Evolutionary conservation across 2,329 filamentous ascomycete genomes (phyloP).

Genomic region (Epicoccum nigrum): DNA sequence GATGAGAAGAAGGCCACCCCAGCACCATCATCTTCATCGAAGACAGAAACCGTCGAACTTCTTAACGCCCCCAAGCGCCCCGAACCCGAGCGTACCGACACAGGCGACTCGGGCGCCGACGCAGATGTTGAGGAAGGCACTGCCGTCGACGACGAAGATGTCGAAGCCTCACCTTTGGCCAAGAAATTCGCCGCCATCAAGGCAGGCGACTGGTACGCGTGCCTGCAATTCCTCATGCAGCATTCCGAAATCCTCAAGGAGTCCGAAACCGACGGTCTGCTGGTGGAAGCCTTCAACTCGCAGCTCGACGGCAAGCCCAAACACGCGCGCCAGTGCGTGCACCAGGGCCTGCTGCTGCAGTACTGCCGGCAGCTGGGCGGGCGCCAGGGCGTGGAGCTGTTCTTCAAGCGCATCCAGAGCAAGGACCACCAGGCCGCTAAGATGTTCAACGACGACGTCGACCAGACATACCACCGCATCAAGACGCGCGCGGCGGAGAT

Average conservation of each 20-base stretch:
- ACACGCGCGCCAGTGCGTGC: slow-evolving; percentile 84
- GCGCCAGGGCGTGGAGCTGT: slow-evolving; percentile 83
- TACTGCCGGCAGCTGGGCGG: slow-evolving; percentile 93
- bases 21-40: slow-evolving; percentile 30
- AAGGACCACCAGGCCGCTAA: slow-evolving; percentile 87
- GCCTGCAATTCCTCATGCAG: slow-evolving; percentile 76
- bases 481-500: slow-evolving; percentile 77
- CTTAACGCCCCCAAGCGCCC: slow-evolving; percentile 68
- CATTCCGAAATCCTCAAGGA: slow-evolving; percentile 82
- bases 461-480: slow-evolving; percentile 84
- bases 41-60: slow-evolving; percentile 64
- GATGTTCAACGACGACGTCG: slow-evolving; percentile 91
- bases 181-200: slow-evolving; percentile 82
- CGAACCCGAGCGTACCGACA: slow-evolving; percentile 46
- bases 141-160: slow-evolving; percentile 61
- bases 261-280: slow-evolving; percentile 85
- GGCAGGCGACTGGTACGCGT: slow-evolving; percentile 73
- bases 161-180: slow-evolving; percentile 78
- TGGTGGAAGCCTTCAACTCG: slow-evolving; percentile 90
- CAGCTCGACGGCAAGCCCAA: slow-evolving; percentile 78
- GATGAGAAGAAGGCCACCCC: slow-evolving; percentile 33
- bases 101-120: slow-evolving; percentile 62
- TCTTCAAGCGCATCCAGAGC: slow-evolving; percentile 95
- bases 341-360: slow-evolving; percentile 89
- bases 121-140: slow-evolving; percentile 64